phyloP scores from a whole-genome alignment of 805 yeast species.

The Hanseniaspora mollemarum region DNA sequence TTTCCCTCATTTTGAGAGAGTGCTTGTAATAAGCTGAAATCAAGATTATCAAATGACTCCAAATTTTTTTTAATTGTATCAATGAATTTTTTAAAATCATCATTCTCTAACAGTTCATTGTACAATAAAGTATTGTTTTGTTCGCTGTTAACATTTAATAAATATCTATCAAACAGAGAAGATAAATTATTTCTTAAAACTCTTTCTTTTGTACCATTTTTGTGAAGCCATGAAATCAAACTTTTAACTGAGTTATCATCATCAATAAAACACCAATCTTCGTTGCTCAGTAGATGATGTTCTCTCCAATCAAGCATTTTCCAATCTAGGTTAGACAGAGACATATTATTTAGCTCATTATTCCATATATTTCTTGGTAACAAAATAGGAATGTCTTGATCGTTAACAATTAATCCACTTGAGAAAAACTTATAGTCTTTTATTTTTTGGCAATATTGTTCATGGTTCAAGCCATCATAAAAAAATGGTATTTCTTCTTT shows the following conservation, averaged over 20 bases:
- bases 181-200: conserved; percentile 51
- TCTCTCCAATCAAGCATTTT: conserved; percentile 60
- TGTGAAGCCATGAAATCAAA: conserved; percentile 56
- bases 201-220: conserved; percentile 64
- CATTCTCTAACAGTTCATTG: not conserved
- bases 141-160: conserved; percentile 32
- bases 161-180: conserved; percentile 33
- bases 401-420: conserved; percentile 21
- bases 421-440: conserved; percentile 17
- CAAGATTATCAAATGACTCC: conserved; percentile 32
- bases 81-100: conserved; percentile 20
- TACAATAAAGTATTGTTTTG: not conserved
- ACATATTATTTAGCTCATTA: conserved; percentile 17
- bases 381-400: conserved; percentile 19
- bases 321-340: conserved; percentile 35
- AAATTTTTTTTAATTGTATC: not conserved
- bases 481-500: conserved; percentile 35
- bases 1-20: conserved; percentile 34
- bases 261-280: conserved; percentile 66
- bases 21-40: conserved; percentile 32
- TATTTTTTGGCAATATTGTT: conserved; percentile 27
- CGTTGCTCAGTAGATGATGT: conserved; percentile 40
- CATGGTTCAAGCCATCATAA: conserved; percentile 26
- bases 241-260: conserved; percentile 43
- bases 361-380: conserved; percentile 20